A percentile compares a stretch with the other conserved stretches of the same genome.
Evolutionary conservation across 208 protist species (phyloP).

Genomic region (Balamuthia mandrillaris): DNA sequence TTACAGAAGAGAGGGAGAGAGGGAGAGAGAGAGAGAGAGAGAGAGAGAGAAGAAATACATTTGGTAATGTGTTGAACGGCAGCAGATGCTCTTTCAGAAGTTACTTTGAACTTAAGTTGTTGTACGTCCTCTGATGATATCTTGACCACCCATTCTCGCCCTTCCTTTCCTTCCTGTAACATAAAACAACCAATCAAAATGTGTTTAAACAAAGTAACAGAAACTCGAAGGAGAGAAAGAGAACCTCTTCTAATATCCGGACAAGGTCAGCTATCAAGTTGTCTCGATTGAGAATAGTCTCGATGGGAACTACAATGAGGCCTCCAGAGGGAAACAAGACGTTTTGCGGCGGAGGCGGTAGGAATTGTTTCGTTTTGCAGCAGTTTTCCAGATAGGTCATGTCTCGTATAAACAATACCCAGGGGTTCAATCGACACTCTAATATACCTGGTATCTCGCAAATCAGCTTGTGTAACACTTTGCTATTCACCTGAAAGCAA

Average conservation of each 20-base stretch:
- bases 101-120: not conserved
- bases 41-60: not conserved
- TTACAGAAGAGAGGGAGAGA: no score
- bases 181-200: not conserved
- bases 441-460: slow-evolving; percentile 12
- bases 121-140: slow-evolving; percentile 1
- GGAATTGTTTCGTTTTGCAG: not conserved
- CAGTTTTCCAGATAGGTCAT: slow-evolving; percentile 28
- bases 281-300: not conserved
- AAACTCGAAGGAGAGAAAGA: not conserved
- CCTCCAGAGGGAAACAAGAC: not conserved
- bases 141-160: not conserved
- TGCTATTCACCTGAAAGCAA: not conserved
- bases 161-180: not conserved
- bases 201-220: not conserved
- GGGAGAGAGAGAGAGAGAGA: no score
- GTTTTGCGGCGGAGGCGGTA: not conserved
- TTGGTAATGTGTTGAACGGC: not conserved
- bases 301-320: not conserved
- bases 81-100: not conserved
- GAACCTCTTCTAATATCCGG: not conserved
- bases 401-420: not conserved
- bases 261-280: not conserved
- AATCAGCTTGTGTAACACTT: not conserved
- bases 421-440: slow-evolving; percentile 9